Conservation (phyloP, 2,329 filamentous ascomycete genomes). For the Scorias spongiosa region DNA sequence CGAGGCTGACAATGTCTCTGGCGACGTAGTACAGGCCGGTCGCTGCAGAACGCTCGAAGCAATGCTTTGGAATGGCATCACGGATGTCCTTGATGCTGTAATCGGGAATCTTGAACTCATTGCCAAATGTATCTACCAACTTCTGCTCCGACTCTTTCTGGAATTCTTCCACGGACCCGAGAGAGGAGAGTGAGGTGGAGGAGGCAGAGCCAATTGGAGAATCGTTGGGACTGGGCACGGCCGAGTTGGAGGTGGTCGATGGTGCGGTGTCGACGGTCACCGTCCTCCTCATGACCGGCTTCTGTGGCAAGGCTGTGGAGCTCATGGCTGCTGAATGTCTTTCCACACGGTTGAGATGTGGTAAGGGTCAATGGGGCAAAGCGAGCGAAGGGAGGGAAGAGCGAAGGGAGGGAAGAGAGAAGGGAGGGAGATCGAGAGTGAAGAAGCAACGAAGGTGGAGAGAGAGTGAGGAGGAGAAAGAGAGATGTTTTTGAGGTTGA, state of each 20-base stretch:
- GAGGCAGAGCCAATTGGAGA: slow-evolving; percentile 54
- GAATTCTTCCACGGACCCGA: slow-evolving; percentile 51
- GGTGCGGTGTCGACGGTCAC: slow-evolving; percentile 35
- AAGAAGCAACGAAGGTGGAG: background rate
- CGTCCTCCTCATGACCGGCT: slow-evolving; percentile 27
- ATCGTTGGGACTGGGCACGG: slow-evolving; percentile 40
- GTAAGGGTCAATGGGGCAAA: background rate
- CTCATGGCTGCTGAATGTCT: slow-evolving; percentile 22
- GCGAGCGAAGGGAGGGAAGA: background rate
- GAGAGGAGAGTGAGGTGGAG: slow-evolving; percentile 80
- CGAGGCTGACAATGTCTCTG: slow-evolving; percentile 61
- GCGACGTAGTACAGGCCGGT: slow-evolving; percentile 69
- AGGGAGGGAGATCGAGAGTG: background rate
- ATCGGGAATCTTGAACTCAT: slow-evolving; percentile 83
- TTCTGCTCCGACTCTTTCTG: slow-evolving; percentile 40
- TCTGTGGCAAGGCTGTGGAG: slow-evolving; percentile 38
- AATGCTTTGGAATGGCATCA: slow-evolving; percentile 94
- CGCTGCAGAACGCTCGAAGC: slow-evolving; percentile 72
- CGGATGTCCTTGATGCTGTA: slow-evolving; percentile 97
- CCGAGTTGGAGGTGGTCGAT: slow-evolving; percentile 40
- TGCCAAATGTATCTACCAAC: slow-evolving; percentile 84
- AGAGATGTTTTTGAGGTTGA: background rate
- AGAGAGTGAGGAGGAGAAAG: background rate
- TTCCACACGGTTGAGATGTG: background rate
- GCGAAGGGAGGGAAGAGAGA: background rate